phyloP scores from a whole-genome alignment of 257 asterid genomes.

The Solanum rostratum region DNA sequence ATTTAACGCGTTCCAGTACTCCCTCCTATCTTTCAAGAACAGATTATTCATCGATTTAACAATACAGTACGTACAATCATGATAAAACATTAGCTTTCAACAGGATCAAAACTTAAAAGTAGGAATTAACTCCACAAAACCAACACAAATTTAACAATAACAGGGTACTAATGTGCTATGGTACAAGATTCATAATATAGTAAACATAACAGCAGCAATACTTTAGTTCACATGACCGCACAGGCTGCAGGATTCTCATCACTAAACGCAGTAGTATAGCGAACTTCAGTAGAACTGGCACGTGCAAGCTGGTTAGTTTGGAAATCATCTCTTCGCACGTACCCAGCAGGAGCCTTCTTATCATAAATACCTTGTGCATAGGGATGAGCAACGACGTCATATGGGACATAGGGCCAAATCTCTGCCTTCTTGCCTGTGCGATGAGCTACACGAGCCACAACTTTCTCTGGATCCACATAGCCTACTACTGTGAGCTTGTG shows the following conservation, averaged over 20 bases:
- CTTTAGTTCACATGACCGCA: conserved; percentile 53
- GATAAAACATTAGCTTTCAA: neutral
- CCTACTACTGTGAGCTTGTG: conserved; percentile 86
- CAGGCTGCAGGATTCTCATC: conserved; percentile 87
- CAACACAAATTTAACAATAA: neutral
- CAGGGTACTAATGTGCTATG: neutral
- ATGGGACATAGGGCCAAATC: conserved; percentile 96
- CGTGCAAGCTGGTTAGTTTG: conserved; percentile 54
- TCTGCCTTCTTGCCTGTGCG: conserved; percentile 93
- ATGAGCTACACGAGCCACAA: conserved; percentile 74
- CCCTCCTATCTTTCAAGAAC: neutral
- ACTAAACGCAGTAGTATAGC: conserved; percentile 95
- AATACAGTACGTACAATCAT: neutral
- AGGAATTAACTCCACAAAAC: neutral
- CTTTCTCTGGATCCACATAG: conserved; percentile 76
- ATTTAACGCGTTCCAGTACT: neutral
- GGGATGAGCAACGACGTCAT: conserved; percentile 86
- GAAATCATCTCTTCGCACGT: conserved; percentile 39
- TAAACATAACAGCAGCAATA: neutral
- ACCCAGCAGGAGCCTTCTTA: conserved; percentile 90
- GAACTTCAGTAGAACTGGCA: conserved; percentile 85
- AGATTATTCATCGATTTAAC: neutral
- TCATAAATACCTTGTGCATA: conserved; percentile 83
- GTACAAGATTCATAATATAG: neutral
- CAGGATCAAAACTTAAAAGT: neutral